Evolutionary conservation across 129 eudicot genomes (phyloP).

Genomic region (Flaveria brownii): DNA sequence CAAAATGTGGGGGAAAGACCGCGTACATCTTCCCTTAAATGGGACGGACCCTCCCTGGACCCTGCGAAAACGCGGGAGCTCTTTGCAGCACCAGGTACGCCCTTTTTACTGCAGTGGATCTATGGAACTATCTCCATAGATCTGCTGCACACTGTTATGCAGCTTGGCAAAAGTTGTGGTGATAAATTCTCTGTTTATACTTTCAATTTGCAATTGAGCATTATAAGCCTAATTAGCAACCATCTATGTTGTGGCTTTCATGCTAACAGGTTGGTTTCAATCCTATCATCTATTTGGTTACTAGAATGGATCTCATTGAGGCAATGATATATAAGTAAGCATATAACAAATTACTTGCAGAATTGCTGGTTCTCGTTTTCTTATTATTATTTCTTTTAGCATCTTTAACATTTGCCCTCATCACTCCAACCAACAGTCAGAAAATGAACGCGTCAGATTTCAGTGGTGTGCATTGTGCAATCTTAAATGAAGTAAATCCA

Average conservation of each 20-base stretch:
- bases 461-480: constrained; percentile 76
- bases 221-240: neutral
- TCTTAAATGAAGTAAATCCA: constrained; percentile 60
- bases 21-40: too few relatives aligned
- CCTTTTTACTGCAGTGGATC: too few relatives aligned
- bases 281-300: constrained; percentile 62
- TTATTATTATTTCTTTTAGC: neutral
- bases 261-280: constrained; percentile 64
- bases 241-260: constrained; percentile 11
- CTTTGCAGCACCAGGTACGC: too few relatives aligned
- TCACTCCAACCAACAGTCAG: constrained; percentile 42
- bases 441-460: constrained; percentile 63
- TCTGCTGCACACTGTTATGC: too few relatives aligned
- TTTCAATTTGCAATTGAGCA: neutral
- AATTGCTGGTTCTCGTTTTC: neutral
- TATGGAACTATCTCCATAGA: too few relatives aligned
- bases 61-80: too few relatives aligned
- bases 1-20: too few relatives aligned
- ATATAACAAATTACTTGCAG: neutral
- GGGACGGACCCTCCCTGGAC: too few relatives aligned
- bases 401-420: neutral
- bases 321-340: constrained; percentile 82
- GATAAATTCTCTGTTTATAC: neutral
- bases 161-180: neutral
- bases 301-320: constrained; percentile 67